These are phyloP conservation scores for Leptographium radiaticola DNA, from an alignment of 2,329 filamentous ascomycete species.

Conservation along the genomic window DNA sequence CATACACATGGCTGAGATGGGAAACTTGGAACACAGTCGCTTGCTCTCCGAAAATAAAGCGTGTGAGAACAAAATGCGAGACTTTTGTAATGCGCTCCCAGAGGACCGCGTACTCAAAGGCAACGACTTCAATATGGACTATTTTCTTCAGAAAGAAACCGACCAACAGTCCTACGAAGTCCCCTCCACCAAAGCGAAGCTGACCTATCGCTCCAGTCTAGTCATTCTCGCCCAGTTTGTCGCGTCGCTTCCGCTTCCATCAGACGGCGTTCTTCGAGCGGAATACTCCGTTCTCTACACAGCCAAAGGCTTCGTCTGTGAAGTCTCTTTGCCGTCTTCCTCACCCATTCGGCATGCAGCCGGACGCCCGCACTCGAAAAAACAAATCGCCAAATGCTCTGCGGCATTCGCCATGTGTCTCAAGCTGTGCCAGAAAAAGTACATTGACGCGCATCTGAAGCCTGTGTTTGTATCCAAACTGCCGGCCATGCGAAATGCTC, in stretches of 20 bases:
- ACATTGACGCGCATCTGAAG: slow-evolving; percentile 61
- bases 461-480: slow-evolving; percentile 59
- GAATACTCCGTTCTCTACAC: slow-evolving; percentile 48
- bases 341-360: slow-evolving; percentile 56
- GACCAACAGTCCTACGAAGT: slow-evolving; percentile 45
- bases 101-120: slow-evolving; percentile 57
- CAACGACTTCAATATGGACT: slow-evolving; percentile 42
- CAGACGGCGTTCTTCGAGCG: slow-evolving; percentile 22
- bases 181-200: slow-evolving; percentile 55
- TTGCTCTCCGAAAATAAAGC: slow-evolving; percentile 45
- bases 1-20: slow-evolving; percentile 67
- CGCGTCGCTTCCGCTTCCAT: slow-evolving; percentile 45
- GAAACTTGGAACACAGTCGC: slow-evolving; percentile 47
- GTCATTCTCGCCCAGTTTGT: slow-evolving; percentile 61
- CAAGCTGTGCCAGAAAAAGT: slow-evolving; percentile 48
- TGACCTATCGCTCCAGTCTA: slow-evolving; percentile 66
- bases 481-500: slow-evolving; percentile 76
- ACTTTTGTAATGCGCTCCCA: slow-evolving; percentile 63
- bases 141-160: slow-evolving; percentile 36
- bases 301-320: slow-evolving; percentile 52
- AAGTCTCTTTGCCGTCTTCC: slow-evolving; percentile 63
- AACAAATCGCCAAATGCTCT: slow-evolving; percentile 71
- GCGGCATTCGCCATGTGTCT: slow-evolving; percentile 79
- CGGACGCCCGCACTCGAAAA: slow-evolving; percentile 53
- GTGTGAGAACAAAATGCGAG: slow-evolving; percentile 51